phyloP scores from a whole-genome alignment of 2,329 filamentous ascomycete genomes.

The Leptographium lundbergii region DNA sequence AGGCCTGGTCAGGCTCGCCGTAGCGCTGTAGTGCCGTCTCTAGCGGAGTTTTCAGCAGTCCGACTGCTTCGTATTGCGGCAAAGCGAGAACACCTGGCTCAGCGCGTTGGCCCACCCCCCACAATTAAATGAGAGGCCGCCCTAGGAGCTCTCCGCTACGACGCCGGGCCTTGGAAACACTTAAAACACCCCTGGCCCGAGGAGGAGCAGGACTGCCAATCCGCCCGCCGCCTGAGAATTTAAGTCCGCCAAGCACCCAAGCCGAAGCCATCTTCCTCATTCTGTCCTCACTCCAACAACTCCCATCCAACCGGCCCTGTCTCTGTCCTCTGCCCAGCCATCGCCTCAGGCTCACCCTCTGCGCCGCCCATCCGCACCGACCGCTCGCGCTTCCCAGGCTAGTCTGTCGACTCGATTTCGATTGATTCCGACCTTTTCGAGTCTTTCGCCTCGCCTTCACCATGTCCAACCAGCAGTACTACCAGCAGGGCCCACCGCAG shows the following conservation, averaged over 20 bases:
- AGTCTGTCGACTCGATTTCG: too few relatives aligned
- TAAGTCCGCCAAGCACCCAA: neutral
- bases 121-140: neutral
- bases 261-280: neutral
- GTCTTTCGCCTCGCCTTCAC: neutral
- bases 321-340: neutral
- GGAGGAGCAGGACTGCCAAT: neutral
- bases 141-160: neutral
- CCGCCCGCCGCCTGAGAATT: neutral
- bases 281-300: neutral
- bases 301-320: neutral
- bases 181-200: neutral
- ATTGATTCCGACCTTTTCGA: neutral
- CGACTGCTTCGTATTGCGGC: neutral
- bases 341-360: neutral
- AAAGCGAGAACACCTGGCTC: neutral
- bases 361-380: neutral
- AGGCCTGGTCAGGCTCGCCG: neutral
- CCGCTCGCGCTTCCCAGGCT: too few relatives aligned
- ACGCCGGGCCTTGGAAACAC: neutral
- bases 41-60: too few relatives aligned
- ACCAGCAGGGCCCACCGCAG: slow-evolving; percentile 22
- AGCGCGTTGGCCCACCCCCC: neutral
- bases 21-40: too few relatives aligned
- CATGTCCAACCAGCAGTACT: slow-evolving; percentile 24